These are phyloP conservation scores for Xylariales sp. DNA, from an alignment of 2,329 filamentous ascomycete species.

Conservation along the genomic window DNA sequence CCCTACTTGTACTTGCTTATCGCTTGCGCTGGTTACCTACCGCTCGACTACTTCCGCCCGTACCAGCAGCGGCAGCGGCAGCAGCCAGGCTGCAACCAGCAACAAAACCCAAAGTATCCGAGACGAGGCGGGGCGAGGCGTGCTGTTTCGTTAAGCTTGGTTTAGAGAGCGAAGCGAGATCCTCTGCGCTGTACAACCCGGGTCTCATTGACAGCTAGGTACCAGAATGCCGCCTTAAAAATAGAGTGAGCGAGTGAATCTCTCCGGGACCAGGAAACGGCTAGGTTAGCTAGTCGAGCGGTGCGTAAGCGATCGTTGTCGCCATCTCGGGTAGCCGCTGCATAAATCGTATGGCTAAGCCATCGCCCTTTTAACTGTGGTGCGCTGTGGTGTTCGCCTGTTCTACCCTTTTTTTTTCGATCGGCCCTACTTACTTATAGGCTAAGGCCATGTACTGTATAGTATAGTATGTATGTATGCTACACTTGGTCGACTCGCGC, in stretches of 20 bases:
- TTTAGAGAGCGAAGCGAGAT: constrained; percentile 11
- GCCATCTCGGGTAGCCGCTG: constrained; percentile 27
- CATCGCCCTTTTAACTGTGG: constrained; percentile 8
- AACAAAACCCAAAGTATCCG: constrained; percentile 6
- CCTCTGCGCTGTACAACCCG: neutral
- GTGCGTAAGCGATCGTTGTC: constrained; percentile 31
- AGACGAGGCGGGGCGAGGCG: constrained; percentile 12
- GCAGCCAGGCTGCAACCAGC: constrained; percentile 19
- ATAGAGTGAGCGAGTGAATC: neutral
- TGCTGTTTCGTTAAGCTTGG: too few relatives aligned
- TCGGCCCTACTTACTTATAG: constrained; percentile 38
- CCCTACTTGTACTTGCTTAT: neutral
- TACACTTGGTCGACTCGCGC: constrained; percentile 8
- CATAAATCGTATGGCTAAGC: constrained; percentile 27
- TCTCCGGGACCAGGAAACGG: neutral
- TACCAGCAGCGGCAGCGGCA: constrained; percentile 4
- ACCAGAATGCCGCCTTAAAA: neutral
- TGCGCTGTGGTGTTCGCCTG: neutral
- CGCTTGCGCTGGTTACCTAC: constrained; percentile 1
- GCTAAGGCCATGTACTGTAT: constrained; percentile 7
- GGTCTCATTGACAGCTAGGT: neutral
- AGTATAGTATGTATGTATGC: constrained; percentile 3
- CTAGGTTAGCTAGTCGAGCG: constrained; percentile 20
- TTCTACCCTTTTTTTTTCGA: constrained; percentile 3
- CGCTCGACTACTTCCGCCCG: constrained; percentile 4